phyloP scores from a whole-genome alignment of 2,329 filamentous ascomycete species.

The Neonectria coccinea region DNA sequence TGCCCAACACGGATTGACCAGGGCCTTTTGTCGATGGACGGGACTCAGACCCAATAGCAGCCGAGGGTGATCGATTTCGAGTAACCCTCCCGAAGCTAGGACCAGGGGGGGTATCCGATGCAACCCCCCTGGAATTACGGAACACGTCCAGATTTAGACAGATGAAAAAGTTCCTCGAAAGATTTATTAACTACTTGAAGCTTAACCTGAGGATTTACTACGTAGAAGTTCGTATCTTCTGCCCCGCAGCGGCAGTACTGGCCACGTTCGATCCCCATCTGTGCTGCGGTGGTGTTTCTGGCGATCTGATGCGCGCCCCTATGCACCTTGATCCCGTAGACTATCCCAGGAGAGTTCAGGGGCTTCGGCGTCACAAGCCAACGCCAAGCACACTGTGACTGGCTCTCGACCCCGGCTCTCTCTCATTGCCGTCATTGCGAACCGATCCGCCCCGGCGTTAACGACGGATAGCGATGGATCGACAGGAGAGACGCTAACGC shows the following conservation, averaged over 20 bases:
- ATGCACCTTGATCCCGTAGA: background rate
- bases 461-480: background rate
- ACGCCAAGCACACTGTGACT: background rate
- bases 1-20: background rate
- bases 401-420: background rate
- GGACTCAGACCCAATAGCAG: background rate
- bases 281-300: background rate
- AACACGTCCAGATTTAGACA: background rate
- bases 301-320: background rate
- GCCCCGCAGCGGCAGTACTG: background rate
- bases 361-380: background rate
- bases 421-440: background rate
- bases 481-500: background rate
- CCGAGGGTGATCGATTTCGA: background rate
- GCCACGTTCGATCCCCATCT: background rate
- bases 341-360: background rate
- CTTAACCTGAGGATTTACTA: background rate
- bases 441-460: background rate
- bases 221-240: background rate
- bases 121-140: constrained; percentile 6
- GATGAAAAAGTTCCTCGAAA: background rate
- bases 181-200: background rate
- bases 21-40: background rate
- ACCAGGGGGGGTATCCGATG: background rate
- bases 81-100: background rate